Percentiles rank a stretch among this genome's conserved stretches.
Conservation (phyloP, 306 rosid species). For the Carpinus viminea region DNA sequence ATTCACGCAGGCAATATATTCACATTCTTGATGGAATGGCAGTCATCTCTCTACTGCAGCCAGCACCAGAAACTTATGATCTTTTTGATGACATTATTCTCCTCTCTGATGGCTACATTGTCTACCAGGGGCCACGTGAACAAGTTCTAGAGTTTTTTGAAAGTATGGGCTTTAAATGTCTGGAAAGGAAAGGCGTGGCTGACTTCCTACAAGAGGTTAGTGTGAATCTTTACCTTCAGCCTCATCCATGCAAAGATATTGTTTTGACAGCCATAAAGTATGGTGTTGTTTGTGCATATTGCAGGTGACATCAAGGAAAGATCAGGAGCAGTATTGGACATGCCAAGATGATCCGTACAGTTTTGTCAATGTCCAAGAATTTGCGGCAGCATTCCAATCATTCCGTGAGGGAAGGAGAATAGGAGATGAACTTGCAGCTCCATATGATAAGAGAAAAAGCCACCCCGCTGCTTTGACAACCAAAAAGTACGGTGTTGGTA, state of each 20-base stretch:
- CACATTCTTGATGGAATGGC: constrained; percentile 54
- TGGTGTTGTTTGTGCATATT: too few relatives aligned
- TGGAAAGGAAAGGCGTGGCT: constrained; percentile 61
- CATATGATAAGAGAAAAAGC: constrained; percentile 41
- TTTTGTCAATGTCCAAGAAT: constrained; percentile 37
- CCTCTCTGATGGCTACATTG: constrained; percentile 51
- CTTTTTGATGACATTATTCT: constrained; percentile 56
- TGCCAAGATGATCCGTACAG: constrained; percentile 29
- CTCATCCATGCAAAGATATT: too few relatives aligned
- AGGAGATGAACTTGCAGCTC: constrained; percentile 36
- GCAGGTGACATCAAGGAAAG: constrained; percentile 45
- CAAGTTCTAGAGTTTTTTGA: constrained; percentile 46
- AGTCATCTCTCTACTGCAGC: constrained; percentile 52
- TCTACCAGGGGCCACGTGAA: constrained; percentile 59
- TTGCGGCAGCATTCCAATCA: constrained; percentile 43
- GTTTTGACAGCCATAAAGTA: too few relatives aligned
- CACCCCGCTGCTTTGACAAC: constrained; percentile 49
- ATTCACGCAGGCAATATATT: constrained; percentile 38
- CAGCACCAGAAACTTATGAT: constrained; percentile 61
- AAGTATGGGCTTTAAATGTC: constrained; percentile 50
- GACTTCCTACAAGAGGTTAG: constrained; percentile 60
- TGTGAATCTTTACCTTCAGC: too few relatives aligned
- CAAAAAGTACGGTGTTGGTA: constrained; percentile 33
- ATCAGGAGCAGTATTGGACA: too few relatives aligned
- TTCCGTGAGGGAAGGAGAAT: constrained; percentile 40